These are phyloP conservation scores for Microdochium bolleyi DNA, from an alignment of 2,329 filamentous ascomycete genomes.

Conservation along the genomic window DNA sequence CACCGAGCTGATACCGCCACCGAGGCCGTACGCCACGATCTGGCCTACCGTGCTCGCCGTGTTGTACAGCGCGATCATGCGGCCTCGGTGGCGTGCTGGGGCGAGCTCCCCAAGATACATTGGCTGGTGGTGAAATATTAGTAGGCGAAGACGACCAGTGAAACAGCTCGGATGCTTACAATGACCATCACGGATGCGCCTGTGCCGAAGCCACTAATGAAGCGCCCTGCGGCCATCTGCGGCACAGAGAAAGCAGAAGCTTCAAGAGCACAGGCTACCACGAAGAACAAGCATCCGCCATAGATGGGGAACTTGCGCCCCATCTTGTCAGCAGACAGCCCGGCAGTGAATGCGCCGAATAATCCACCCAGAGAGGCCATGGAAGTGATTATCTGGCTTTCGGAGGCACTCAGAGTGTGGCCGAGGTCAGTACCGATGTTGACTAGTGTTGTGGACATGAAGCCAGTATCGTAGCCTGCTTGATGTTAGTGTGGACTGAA, in stretches of 20 bases:
- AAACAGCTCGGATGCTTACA: not conserved
- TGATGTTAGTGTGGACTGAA: not conserved
- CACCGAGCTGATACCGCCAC: conserved; percentile 22
- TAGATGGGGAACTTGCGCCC: not conserved
- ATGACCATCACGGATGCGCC: conserved; percentile 30
- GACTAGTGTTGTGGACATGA: conserved; percentile 38
- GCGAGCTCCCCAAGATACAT: conserved; percentile 34
- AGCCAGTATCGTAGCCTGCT: conserved; percentile 37
- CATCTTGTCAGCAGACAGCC: conserved; percentile 23
- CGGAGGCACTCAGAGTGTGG: conserved; percentile 23
- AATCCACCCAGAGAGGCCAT: conserved; percentile 34
- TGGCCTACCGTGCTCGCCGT: conserved; percentile 25
- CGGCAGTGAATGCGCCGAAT: conserved; percentile 29
- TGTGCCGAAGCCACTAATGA: conserved; percentile 32
- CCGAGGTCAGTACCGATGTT: conserved; percentile 25
- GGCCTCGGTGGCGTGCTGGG: conserved; percentile 31
- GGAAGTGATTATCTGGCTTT: conserved; percentile 36
- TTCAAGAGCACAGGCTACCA: conserved; percentile 26
- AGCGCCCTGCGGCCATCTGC: conserved; percentile 33
- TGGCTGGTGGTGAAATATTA: not conserved
- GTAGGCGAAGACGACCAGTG: no score
- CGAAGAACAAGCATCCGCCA: conserved; percentile 21
- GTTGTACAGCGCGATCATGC: conserved; percentile 31
- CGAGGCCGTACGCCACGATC: conserved; percentile 22
- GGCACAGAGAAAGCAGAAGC: conserved; percentile 25